phyloP scores from a whole-genome alignment of 2,329 filamentous ascomycete species.

The Cadophora sp. region DNA sequence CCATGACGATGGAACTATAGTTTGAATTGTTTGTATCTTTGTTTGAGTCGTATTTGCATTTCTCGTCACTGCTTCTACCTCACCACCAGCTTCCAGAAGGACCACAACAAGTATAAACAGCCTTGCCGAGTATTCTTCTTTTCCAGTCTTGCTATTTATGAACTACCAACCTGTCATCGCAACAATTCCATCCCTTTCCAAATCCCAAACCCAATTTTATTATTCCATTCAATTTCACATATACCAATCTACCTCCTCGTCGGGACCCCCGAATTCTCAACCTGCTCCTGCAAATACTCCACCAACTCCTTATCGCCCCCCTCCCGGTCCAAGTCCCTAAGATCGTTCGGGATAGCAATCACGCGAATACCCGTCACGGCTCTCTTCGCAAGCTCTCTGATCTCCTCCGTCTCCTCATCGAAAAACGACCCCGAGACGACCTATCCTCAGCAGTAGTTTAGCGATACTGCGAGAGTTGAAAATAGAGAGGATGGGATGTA shows the following conservation, averaged over 20 bases:
- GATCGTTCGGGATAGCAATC: conserved; percentile 27
- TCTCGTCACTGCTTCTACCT: not conserved
- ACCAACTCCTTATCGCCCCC: conserved; percentile 16
- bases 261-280: conserved; percentile 16
- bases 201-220: not conserved
- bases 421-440: conserved; percentile 25
- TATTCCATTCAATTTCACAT: not conserved
- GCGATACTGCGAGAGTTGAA: not conserved
- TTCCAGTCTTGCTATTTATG: not conserved
- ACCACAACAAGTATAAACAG: too few relatives aligned
- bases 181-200: not conserved
- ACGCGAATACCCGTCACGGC: conserved; percentile 23
- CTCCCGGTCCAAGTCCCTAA: conserved; percentile 5
- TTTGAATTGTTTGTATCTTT: too few relatives aligned
- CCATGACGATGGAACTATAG: too few relatives aligned
- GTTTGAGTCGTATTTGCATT: too few relatives aligned
- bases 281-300: conserved; percentile 33
- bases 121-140: not conserved
- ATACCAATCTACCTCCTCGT: not conserved
- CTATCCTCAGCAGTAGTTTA: conserved; percentile 6
- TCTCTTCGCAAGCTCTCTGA: conserved; percentile 30
- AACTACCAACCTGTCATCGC: not conserved
- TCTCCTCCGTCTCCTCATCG: conserved; percentile 32
- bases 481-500: not conserved
- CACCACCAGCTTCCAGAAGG: not conserved